Percentiles rank a stretch among this genome's conserved stretches.
These are phyloP conservation scores for Echeveria elegans DNA, from an alignment of 164 flowering plant species.

Conservation along the genomic window DNA sequence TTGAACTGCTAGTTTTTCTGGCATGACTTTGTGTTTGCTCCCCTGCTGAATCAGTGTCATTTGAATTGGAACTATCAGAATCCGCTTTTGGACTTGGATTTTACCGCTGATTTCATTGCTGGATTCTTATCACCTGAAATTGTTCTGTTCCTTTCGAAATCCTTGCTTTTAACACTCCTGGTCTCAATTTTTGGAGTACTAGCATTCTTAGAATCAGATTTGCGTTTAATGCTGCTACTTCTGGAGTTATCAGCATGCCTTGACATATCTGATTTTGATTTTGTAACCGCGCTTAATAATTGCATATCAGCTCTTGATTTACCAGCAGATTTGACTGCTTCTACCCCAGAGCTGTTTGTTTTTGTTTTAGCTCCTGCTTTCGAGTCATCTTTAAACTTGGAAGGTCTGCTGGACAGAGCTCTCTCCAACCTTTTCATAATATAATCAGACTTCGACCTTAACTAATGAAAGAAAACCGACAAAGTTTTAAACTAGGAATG, in stretches of 20 bases:
- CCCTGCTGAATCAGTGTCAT: constrained; percentile 21
- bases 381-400: constrained; percentile 19
- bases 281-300: too few relatives aligned
- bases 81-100: constrained; percentile 9
- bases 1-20: constrained; percentile 13
- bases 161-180: background rate
- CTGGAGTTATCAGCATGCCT: too few relatives aligned
- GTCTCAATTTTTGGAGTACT: background rate
- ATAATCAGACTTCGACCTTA: background rate
- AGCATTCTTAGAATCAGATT: background rate
- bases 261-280: too few relatives aligned
- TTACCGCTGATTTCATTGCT: background rate
- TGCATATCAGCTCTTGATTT: constrained; percentile 21
- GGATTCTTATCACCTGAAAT: constrained; percentile 1
- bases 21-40: constrained; percentile 13
- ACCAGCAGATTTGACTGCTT: background rate
- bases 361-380: constrained; percentile 24
- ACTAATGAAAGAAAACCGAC: background rate
- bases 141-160: background rate
- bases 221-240: background rate
- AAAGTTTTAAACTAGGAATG: background rate
- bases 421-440: constrained; percentile 25
- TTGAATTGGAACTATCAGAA: constrained; percentile 17
- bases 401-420: constrained; percentile 37
- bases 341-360: constrained; percentile 15